A percentile compares a stretch with the other conserved stretches of the same genome.
Conservation (phyloP, 139 green algal species). For the Mychonastes homosphaera region DNA sequence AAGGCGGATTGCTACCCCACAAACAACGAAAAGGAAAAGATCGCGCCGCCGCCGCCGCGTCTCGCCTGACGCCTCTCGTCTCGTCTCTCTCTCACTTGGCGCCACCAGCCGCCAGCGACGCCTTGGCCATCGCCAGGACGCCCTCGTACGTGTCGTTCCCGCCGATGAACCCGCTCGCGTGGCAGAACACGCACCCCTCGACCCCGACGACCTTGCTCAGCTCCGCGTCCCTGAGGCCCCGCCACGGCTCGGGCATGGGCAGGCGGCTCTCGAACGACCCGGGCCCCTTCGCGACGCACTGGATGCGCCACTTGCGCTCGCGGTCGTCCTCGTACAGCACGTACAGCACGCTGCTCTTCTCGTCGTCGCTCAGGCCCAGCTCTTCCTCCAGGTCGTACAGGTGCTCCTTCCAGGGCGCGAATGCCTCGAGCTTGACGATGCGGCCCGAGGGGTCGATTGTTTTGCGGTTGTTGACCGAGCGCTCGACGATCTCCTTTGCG, state of each 20-base stretch:
- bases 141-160: conserved; percentile 54
- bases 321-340: conserved; percentile 66
- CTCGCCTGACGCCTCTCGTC: too few species aligned
- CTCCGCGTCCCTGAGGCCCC: conserved; percentile 10
- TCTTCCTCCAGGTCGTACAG: conserved; percentile 89
- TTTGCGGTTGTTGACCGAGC: too few species aligned
- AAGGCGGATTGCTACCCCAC: too few species aligned
- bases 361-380: conserved; percentile 32
- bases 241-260: background rate
- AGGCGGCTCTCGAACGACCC: background rate
- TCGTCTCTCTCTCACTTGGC: too few species aligned
- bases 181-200: conserved; percentile 74
- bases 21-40: too few species aligned
- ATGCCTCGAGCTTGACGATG: conserved; percentile 50
- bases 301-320: conserved; percentile 69
- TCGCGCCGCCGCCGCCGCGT: too few species aligned
- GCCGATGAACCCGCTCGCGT: conserved; percentile 82
- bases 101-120: too few species aligned
- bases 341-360: conserved; percentile 48
- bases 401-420: conserved; percentile 97
- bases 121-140: conserved; percentile 42
- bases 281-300: conserved; percentile 5
- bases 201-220: conserved; percentile 53
- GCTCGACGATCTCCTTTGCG: conserved; percentile 43
- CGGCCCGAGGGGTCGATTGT: conserved; percentile 27